Percentiles rank a stretch among this genome's conserved stretches.
Evolutionary conservation across 805 yeast genomes (phyloP).

Genomic region (Vanderwaltozyma polyspora): DNA sequence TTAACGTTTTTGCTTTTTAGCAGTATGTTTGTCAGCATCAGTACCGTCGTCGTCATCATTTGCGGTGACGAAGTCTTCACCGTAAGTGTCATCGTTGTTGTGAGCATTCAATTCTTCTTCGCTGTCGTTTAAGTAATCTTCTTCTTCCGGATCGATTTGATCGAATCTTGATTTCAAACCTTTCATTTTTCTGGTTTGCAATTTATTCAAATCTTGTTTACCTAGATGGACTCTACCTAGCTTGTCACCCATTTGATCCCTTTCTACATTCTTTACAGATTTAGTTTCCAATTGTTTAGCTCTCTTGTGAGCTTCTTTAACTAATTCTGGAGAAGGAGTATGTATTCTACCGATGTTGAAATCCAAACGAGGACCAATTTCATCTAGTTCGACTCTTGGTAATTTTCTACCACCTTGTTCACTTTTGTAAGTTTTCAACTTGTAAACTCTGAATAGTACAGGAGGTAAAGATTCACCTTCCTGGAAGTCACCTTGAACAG

Average conservation of each 20-base stretch:
- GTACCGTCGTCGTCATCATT: slow-evolving; percentile 18
- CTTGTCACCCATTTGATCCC: slow-evolving; percentile 90
- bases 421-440: slow-evolving; percentile 66
- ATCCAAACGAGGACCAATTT: slow-evolving; percentile 91
- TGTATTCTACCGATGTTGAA: slow-evolving; percentile 83
- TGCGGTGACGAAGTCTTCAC: slow-evolving; percentile 27
- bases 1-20: no score
- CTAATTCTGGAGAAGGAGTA: slow-evolving; percentile 74
- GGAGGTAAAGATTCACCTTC: slow-evolving; percentile 60
- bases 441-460: slow-evolving; percentile 84
- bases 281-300: slow-evolving; percentile 75
- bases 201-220: slow-evolving; percentile 76
- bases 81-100: slow-evolving; percentile 17
- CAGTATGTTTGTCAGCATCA: slow-evolving; percentile 17
- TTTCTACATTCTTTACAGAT: slow-evolving; percentile 78
- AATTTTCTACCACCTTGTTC: slow-evolving; percentile 58
- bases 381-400: slow-evolving; percentile 90
- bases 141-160: slow-evolving; percentile 47
- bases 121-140: slow-evolving; percentile 33
- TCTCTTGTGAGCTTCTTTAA: slow-evolving; percentile 73
- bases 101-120: slow-evolving; percentile 29
- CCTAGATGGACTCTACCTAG: slow-evolving; percentile 94
- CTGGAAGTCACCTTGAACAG: slow-evolving; percentile 65
- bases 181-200: slow-evolving; percentile 98
- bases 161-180: slow-evolving; percentile 85